These are phyloP conservation scores for Cyclostephanos tholiformis DNA, from an alignment of 108 stramenopile genomes.

Conservation along the genomic window DNA sequence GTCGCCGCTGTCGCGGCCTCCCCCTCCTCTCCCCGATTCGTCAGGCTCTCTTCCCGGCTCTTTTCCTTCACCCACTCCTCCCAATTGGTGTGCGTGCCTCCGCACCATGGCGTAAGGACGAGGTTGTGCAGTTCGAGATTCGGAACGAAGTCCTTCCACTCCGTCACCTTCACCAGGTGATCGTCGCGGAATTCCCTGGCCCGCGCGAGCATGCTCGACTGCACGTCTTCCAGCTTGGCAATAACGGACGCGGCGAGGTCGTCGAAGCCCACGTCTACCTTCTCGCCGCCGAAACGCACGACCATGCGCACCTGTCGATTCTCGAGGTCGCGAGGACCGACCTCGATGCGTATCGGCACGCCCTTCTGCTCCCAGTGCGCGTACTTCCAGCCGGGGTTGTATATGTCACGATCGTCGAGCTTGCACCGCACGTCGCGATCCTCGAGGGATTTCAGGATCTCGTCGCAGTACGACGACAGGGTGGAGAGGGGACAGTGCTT, in stretches of 20 bases:
- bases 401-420: constrained; percentile 92
- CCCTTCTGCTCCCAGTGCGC: constrained; percentile 99
- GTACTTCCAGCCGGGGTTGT: constrained; percentile 99
- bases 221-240: constrained; percentile 86
- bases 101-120: constrained; percentile 98
- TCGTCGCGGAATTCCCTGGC: constrained; percentile 89
- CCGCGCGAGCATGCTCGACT: constrained; percentile 90
- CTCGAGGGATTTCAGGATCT: constrained; percentile 65
- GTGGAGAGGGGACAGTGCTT: constrained; percentile 79
- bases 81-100: constrained; percentile 88
- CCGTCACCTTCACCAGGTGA: constrained; percentile 90
- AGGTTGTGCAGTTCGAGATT: constrained; percentile 94
- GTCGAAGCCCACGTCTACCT: constrained; percentile 79
- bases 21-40: constrained; percentile 59
- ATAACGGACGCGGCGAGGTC: constrained; percentile 60
- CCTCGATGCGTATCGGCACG: constrained; percentile 98
- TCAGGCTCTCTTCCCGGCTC: constrained; percentile 89
- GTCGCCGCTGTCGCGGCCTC: constrained; percentile 93
- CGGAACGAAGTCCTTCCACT: constrained; percentile 99
- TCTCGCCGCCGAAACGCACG: constrained; percentile 89
- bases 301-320: constrained; percentile 78
- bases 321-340: constrained; percentile 97
- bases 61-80: constrained; percentile 99
- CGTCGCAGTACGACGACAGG: constrained; percentile 72
- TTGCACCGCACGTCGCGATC: constrained; percentile 83